Conservation (phyloP, 208 protist genomes). For the Sergeia podlipaevii region DNA sequence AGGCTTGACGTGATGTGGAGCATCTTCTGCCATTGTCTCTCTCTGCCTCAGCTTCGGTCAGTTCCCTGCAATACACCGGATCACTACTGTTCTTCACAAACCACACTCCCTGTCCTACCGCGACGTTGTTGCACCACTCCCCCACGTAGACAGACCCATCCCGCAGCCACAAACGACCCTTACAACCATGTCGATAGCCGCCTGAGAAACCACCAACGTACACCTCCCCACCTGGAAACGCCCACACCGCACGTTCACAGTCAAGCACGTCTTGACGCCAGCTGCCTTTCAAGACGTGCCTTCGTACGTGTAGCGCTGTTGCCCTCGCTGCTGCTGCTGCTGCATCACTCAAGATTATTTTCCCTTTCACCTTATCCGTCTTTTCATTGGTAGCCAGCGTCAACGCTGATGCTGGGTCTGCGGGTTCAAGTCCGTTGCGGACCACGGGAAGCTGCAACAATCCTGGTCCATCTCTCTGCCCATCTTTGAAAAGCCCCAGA, state of each 20-base stretch:
- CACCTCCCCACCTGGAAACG: constrained; percentile 69
- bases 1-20: too few relatives aligned
- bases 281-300: constrained; percentile 55
- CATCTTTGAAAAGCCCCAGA: constrained; percentile 77
- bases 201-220: constrained; percentile 66
- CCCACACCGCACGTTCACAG: constrained; percentile 51
- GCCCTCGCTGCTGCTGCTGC: background rate
- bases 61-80: constrained; percentile 59
- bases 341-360: too few relatives aligned
- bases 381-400: too few relatives aligned
- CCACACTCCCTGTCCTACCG: constrained; percentile 53
- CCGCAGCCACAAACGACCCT: constrained; percentile 41
- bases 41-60: too few relatives aligned
- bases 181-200: constrained; percentile 24
- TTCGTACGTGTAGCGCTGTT: background rate
- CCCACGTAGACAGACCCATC: constrained; percentile 77
- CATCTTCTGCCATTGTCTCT: too few relatives aligned
- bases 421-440: too few relatives aligned
- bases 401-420: too few relatives aligned
- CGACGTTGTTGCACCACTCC: constrained; percentile 49
- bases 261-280: constrained; percentile 65
- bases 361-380: too few relatives aligned
- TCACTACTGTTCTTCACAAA: constrained; percentile 44
- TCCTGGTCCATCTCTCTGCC: constrained; percentile 61
- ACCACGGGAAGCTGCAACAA: constrained; percentile 53